Evolutionary conservation across 2,329 filamentous ascomycete genomes (phyloP), one percentile per base, ranked within the genome.

Genomic region (Talaromyces sp.): DNA sequence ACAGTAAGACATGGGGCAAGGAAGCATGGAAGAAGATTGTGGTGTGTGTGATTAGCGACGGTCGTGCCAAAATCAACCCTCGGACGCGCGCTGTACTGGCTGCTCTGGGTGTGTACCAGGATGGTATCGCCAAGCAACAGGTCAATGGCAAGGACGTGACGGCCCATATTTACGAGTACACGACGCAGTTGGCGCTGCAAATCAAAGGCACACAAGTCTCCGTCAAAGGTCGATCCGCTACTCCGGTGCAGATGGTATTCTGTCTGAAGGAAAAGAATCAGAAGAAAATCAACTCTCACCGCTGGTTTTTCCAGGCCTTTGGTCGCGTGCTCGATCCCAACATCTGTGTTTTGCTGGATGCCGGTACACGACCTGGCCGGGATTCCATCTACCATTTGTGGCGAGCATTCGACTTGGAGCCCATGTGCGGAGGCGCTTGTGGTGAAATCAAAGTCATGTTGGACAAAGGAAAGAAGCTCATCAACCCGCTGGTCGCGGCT

Each of bases 11-110:
- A 0, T 99, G 95, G 95, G 95, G 95, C 66, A 95, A 96, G 75
- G 91, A 96, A 69, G 93, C 93, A 4, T 99, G 95, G 95, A 98
- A 99, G 81, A 99, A 99, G 82, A 98, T 99, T 69, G 95, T 99
- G 10, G 95, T 99, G 11, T 98, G 93, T 74, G 87, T 99, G 51
- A 95, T 99, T 66, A 97, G 92, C 69, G 95, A 99, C 70, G 95
- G 95, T 62, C 92, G 95, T 85, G 89, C 88, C 63, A 97, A 97
- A 81, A 99, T 99, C 80, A 97, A 98, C 75, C 86, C 90, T 1
- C 83, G 95, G 65, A 99, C 95, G 2, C 87, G 89, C 70, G 92
- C 93, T 35, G 86, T 98, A 19, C 79, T 99, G 56, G 93, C 95
- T 21, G 95, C 88, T 77, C 87, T 99, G 82, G 95, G 95, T 71